phyloP scores from a whole-genome alignment of 768 basidiomycete species.

The Mycena epipterygia region DNA sequence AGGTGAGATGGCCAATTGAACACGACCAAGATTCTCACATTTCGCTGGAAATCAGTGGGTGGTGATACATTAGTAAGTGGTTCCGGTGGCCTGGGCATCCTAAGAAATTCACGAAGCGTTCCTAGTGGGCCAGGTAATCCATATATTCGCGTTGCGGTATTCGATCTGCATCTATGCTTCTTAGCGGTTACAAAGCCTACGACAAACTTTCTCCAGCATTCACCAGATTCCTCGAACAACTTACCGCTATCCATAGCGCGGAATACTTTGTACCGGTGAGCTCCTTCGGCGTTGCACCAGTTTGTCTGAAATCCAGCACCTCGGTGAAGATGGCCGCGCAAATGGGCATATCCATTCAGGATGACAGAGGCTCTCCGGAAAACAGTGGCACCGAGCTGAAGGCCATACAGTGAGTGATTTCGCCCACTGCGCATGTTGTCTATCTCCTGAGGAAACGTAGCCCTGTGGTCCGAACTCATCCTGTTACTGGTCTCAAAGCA shows the following conservation, averaged over 20 bases:
- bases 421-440: not conserved
- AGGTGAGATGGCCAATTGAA: slow-evolving; percentile 37
- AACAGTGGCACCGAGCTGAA: slow-evolving; percentile 63
- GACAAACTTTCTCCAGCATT: slow-evolving; percentile 69
- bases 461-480: slow-evolving; percentile 68
- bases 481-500: slow-evolving; percentile 70
- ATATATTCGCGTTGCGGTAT: not conserved
- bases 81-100: too few relatives aligned
- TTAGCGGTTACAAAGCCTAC: slow-evolving; percentile 71
- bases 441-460: slow-evolving; percentile 34
- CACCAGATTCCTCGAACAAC: slow-evolving; percentile 66
- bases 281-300: not conserved
- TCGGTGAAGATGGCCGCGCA: slow-evolving; percentile 5
- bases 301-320: not conserved
- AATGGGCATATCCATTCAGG: slow-evolving; percentile 44
- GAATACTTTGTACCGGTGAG: slow-evolving; percentile 34
- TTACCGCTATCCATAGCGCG: slow-evolving; percentile 68
- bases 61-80: slow-evolving; percentile 60
- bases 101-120: too few relatives aligned
- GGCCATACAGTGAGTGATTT: slow-evolving; percentile 60
- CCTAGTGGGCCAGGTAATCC: slow-evolving; percentile 54
- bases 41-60: slow-evolving; percentile 40
- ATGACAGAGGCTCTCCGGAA: slow-evolving; percentile 63
- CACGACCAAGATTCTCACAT: not conserved
- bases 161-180: not conserved